Conservation (phyloP, 768 basidiomycete species). For the Amanita muscaria region DNA sequence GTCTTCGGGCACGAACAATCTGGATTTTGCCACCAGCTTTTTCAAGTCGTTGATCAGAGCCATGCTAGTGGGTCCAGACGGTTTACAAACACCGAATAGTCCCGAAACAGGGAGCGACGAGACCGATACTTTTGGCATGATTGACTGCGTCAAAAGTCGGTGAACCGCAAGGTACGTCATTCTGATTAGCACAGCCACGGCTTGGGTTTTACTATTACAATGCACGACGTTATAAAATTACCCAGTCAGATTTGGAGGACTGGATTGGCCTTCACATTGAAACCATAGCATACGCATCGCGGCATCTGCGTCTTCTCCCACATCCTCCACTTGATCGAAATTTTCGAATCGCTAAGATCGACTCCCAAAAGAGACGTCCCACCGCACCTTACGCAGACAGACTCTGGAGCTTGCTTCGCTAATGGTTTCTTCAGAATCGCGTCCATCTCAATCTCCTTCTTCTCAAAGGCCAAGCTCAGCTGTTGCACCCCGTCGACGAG, state of each 20-base stretch:
- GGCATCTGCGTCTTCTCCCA: slow-evolving; percentile 59
- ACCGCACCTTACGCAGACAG: slow-evolving; percentile 56
- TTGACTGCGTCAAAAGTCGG: no score
- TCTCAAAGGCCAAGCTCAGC: slow-evolving; percentile 26
- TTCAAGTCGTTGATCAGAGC: slow-evolving; percentile 79
- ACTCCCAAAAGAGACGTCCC: slow-evolving; percentile 41
- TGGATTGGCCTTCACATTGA: slow-evolving; percentile 25
- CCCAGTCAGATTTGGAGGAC: background rate
- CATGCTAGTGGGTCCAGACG: slow-evolving; percentile 92
- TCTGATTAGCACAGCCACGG: no score
- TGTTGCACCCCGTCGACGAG: slow-evolving; percentile 55
- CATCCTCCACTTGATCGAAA: slow-evolving; percentile 37
- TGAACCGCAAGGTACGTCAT: no score
- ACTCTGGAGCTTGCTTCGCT: slow-evolving; percentile 25
- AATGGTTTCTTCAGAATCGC: slow-evolving; percentile 56
- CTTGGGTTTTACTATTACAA: no score
- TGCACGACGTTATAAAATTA: no score
- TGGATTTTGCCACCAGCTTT: slow-evolving; percentile 64
- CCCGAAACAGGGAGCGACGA: slow-evolving; percentile 60
- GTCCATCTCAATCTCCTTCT: slow-evolving; percentile 40
- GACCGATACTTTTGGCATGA: slow-evolving; percentile 59
- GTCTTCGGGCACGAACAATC: slow-evolving; percentile 64
- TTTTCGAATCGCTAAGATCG: slow-evolving; percentile 18
- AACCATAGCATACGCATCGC: slow-evolving; percentile 66
- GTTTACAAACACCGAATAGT: slow-evolving; percentile 85